A percentile compares a stretch with the other conserved stretches of the same genome.
phyloP scores from a whole-genome alignment of 371 early-diverging fungal genomes.

The Entomophthora muscae region DNA sequence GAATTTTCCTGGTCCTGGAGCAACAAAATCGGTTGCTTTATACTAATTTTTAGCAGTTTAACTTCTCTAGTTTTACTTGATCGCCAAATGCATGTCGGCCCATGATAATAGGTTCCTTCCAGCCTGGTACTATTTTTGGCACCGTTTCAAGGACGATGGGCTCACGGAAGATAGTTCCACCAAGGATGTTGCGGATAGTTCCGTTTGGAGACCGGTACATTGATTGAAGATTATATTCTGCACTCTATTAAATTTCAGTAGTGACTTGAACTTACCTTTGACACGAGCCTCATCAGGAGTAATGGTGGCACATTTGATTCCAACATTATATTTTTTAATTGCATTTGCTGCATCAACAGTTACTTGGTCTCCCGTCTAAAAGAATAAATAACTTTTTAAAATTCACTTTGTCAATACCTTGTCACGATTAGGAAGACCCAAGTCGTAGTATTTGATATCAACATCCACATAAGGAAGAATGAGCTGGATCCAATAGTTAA shows the following conservation, averaged over 20 bases:
- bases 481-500: conserved; percentile 20
- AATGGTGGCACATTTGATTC: conserved; percentile 97
- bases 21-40: conserved; percentile 84
- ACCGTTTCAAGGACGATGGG: conserved; percentile 80
- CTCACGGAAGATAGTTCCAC: conserved; percentile 96
- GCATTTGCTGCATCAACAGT: conserved; percentile 93
- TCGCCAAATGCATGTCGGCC: conserved; percentile 95
- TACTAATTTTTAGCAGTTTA: conserved; percentile 40
- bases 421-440: conserved; percentile 83
- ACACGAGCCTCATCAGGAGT: conserved; percentile 96
- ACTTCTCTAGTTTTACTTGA: conserved; percentile 36
- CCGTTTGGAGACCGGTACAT: conserved; percentile 98
- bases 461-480: conserved; percentile 82
- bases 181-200: conserved; percentile 89
- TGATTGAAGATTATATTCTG: conserved; percentile 83
- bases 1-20: conserved; percentile 74
- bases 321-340: conserved; percentile 90
- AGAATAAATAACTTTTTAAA: too few relatives aligned
- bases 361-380: conserved; percentile 83
- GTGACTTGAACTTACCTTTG: conserved; percentile 28
- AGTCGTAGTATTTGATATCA: conserved; percentile 90
- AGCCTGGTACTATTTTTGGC: conserved; percentile 83
- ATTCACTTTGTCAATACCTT: too few relatives aligned
- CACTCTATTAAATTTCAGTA: neutral
- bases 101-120: conserved; percentile 89